Conservation (phyloP, 1,139 yeast species). For the Protomyces gravidus region DNA sequence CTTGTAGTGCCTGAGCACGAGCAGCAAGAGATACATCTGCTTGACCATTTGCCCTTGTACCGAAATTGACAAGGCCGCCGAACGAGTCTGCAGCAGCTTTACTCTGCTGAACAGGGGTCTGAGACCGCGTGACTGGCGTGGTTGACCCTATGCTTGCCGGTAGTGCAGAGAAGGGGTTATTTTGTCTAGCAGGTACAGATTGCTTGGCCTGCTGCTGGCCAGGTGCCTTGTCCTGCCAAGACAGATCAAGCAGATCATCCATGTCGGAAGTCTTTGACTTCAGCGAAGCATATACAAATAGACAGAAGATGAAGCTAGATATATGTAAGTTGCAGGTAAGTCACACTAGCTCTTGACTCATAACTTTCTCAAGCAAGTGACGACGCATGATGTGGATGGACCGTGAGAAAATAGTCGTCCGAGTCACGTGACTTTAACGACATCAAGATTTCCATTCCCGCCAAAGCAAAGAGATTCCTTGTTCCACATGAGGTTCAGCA, state of each 20-base stretch:
- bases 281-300: background rate
- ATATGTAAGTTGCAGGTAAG: no score
- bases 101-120: background rate
- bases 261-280: background rate
- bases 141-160: background rate
- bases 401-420: no score
- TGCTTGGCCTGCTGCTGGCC: background rate
- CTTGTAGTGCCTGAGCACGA: slow-evolving; percentile 8
- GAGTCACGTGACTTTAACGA: no score
- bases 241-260: slow-evolving; percentile 1
- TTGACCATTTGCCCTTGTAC: background rate
- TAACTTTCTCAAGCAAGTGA: no score
- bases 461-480: no score
- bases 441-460: no score
- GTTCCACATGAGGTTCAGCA: no score
- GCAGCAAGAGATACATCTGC: slow-evolving; percentile 7
- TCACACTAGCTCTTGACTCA: no score
- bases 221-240: background rate
- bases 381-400: no score
- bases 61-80: slow-evolving; percentile 18
- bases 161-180: background rate
- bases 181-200: background rate
- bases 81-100: slow-evolving; percentile 2
- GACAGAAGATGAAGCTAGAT: background rate
- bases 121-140: background rate